These are phyloP conservation scores for Solanum lycopersicoides DNA, from an alignment of 257 asterid genomes.

Conservation along the genomic window DNA sequence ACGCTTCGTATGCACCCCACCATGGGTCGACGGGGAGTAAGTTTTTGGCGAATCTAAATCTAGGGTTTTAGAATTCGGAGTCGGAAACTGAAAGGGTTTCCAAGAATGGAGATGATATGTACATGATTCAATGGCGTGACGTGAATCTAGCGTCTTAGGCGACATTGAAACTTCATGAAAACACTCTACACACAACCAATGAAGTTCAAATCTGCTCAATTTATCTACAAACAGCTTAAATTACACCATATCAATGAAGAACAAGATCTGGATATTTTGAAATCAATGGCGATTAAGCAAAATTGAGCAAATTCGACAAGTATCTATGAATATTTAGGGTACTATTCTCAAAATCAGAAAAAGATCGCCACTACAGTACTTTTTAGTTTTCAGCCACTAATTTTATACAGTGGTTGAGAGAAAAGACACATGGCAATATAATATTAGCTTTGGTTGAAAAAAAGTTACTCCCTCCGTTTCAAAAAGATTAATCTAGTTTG, in stretches of 20 bases:
- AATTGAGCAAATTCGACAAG: background rate
- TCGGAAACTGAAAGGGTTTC: constrained; percentile 43
- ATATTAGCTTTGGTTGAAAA: fast-evolving
- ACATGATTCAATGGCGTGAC: constrained; percentile 61
- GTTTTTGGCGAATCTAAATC: constrained; percentile 48
- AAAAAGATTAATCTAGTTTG: too few species aligned
- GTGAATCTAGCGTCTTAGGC: constrained; percentile 41
- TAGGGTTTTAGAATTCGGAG: constrained; percentile 25
- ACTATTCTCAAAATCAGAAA: background rate
- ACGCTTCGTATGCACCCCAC: constrained; percentile 36
- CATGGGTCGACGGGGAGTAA: background rate
- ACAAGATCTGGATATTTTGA: background rate
- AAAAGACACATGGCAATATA: background rate
- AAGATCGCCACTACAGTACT: background rate
- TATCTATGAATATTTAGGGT: background rate
- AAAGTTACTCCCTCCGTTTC: too few species aligned
- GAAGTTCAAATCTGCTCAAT: background rate
- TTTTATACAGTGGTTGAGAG: background rate
- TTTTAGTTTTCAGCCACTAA: background rate
- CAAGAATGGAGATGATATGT: constrained; percentile 29
- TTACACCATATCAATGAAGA: background rate
- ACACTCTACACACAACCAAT: background rate
- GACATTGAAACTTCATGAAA: constrained; percentile 25
- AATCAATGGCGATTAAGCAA: background rate
- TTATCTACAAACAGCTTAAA: background rate